Percentiles rank a stretch among this genome's conserved stretches.
Conservation (phyloP, 2,329 filamentous ascomycete species). For the Gnomoniopsis sp. region DNA sequence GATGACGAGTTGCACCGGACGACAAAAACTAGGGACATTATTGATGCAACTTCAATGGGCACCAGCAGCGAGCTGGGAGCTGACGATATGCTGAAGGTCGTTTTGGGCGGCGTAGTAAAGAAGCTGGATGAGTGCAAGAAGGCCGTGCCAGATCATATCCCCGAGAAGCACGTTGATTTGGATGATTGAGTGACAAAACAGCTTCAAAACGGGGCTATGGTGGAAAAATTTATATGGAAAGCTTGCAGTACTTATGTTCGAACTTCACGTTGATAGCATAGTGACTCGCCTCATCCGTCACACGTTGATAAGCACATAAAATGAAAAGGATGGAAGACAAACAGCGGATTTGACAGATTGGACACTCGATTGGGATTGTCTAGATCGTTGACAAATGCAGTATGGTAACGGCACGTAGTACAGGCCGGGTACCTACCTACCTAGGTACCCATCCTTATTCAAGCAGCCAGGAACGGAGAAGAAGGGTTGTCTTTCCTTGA, state of each 20-base stretch:
- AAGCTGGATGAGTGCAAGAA: conserved; percentile 18
- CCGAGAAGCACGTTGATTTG: conserved; percentile 4
- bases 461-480: no score
- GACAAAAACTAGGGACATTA: conserved; percentile 16
- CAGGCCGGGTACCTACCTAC: no score
- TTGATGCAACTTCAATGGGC: conserved; percentile 12
- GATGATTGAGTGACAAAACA: conserved; percentile 1
- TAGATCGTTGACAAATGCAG: no score
- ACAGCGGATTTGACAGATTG: no score
- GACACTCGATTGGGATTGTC: no score
- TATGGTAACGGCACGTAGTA: no score
- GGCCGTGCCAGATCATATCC: conserved; percentile 8
- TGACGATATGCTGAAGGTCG: conserved; percentile 19
- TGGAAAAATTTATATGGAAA: background rate
- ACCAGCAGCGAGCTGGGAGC: conserved; percentile 8
- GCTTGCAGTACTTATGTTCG: background rate
- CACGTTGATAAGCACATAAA: no score
- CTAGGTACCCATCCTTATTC: background rate
- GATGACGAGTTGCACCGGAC: conserved; percentile 21
- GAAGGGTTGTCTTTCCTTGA: no score
- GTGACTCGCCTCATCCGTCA: no score
- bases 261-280: background rate
- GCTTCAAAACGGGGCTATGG: background rate
- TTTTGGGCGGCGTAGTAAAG: conserved; percentile 20
- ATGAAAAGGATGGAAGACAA: no score